Conservation (phyloP, 495 filamentous ascomycete species). For the Xylaria nigripes region DNA sequence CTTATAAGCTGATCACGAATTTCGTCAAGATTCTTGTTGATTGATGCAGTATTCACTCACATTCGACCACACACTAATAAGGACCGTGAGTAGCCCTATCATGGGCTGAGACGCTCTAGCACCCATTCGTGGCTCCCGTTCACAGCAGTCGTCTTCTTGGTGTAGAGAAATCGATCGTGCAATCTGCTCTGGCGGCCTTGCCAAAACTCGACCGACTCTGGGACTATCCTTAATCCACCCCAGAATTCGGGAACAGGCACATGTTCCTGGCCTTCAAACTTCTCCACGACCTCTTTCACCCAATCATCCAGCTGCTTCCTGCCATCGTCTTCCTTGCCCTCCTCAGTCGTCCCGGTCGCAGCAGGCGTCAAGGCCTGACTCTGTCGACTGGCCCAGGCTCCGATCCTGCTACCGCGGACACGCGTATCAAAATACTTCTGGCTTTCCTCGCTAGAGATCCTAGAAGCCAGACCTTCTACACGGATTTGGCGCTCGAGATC, state of each 20-base stretch:
- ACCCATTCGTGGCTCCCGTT: conserved; percentile 42
- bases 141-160: conserved; percentile 36
- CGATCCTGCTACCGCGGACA: conserved; percentile 70
- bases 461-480: conserved; percentile 66
- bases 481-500: conserved; percentile 77
- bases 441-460: conserved; percentile 62
- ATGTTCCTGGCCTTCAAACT: conserved; percentile 62
- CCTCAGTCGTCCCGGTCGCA: conserved; percentile 26
- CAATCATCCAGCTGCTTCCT: conserved; percentile 55
- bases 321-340: conserved; percentile 44
- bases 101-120: conserved; percentile 56
- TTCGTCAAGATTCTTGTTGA: not conserved
- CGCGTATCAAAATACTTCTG: conserved; percentile 83
- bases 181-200: conserved; percentile 79
- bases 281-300: conserved; percentile 62
- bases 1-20: not conserved
- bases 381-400: conserved; percentile 90
- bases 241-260: conserved; percentile 92
- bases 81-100: conserved; percentile 4
- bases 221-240: conserved; percentile 82
- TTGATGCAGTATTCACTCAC: not conserved
- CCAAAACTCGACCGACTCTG: conserved; percentile 89
- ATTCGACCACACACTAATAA: not conserved
- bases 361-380: conserved; percentile 56
- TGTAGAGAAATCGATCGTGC: conserved; percentile 90